phyloP scores from a whole-genome alignment of 306 rosid species.

The Begonia peltatifolia region DNA sequence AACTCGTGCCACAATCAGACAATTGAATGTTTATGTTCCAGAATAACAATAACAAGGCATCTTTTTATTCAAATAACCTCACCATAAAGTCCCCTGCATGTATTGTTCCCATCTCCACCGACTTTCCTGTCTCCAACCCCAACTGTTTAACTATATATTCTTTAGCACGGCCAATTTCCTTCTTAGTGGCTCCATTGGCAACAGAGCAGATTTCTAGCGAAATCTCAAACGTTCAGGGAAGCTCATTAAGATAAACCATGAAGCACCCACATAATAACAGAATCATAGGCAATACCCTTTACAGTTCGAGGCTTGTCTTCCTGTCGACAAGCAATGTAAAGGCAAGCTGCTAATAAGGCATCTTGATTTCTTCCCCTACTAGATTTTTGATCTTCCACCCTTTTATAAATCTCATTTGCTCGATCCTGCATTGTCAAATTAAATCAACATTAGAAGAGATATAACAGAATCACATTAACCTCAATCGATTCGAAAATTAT shows the following conservation, averaged over 20 bases:
- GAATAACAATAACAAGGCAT: too few species aligned
- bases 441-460: too few species aligned
- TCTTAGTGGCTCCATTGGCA: slow-evolving; percentile 97
- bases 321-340: slow-evolving; percentile 95
- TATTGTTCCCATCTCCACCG: slow-evolving; percentile 97
- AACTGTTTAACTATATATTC: slow-evolving; percentile 94
- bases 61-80: slow-evolving; percentile 15
- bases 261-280: slow-evolving; percentile 50
- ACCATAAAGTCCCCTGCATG: slow-evolving; percentile 99
- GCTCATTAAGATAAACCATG: slow-evolving; percentile 36
- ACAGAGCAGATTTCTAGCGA: slow-evolving; percentile 92
- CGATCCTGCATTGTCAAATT: slow-evolving; percentile 49
- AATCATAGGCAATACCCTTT: slow-evolving; percentile 62
- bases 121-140: slow-evolving; percentile 85
- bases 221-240: slow-evolving; percentile 52
- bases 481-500: too few species aligned
- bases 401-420: slow-evolving; percentile 89
- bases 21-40: too few species aligned
- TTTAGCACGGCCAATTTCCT: slow-evolving; percentile 98
- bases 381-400: slow-evolving; percentile 93
- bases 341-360: slow-evolving; percentile 95
- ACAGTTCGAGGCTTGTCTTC: slow-evolving; percentile 97
- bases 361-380: slow-evolving; percentile 98
- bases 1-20: too few species aligned
- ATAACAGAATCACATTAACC: too few species aligned